Percentiles rank a stretch among this genome's conserved stretches.
phyloP scores from a whole-genome alignment of 108 stramenopile genomes.

The Conticribra guillardii region DNA sequence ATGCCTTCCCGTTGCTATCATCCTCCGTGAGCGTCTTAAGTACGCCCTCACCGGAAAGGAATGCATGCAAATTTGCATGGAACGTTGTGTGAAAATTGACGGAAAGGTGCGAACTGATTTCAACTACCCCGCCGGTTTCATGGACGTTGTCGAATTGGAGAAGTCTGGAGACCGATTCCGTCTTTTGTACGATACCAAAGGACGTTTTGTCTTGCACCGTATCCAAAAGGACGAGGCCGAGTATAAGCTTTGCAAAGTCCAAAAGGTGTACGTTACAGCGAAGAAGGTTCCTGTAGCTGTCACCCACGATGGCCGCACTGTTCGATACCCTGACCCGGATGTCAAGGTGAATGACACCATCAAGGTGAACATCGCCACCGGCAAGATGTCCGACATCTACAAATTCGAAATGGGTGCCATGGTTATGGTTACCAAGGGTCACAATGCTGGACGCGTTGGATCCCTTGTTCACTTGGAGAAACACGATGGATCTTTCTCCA shows the following conservation, averaged over 20 bases:
- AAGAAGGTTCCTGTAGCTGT: slow-evolving; percentile 98
- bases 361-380: slow-evolving; percentile 96
- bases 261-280: slow-evolving; percentile 85
- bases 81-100: slow-evolving; percentile 97
- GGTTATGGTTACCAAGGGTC: slow-evolving; percentile 96
- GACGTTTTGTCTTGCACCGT: slow-evolving; percentile 96
- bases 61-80: slow-evolving; percentile 99
- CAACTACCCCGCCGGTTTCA: slow-evolving; percentile 99
- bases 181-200: slow-evolving; percentile 98
- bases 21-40: slow-evolving; percentile 99
- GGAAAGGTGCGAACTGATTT: slow-evolving; percentile 98
- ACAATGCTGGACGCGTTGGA: slow-evolving; percentile 98
- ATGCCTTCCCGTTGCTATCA: slow-evolving; percentile 94
- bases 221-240: slow-evolving; percentile 91
- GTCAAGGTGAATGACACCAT: slow-evolving; percentile 98
- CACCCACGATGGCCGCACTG: slow-evolving; percentile 99
- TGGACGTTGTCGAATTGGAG: slow-evolving; percentile 97
- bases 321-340: slow-evolving; percentile 98
- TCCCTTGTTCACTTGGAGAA: slow-evolving; percentile 94
- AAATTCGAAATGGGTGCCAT: slow-evolving; percentile 98
- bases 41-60: slow-evolving; percentile 99
- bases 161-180: slow-evolving; percentile 97
- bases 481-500: slow-evolving; percentile 98
- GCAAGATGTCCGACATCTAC: slow-evolving; percentile 93
- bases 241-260: slow-evolving; percentile 99